Conservation (phyloP, 176 grass and related monocot genomes). For the Typha latifolia region DNA sequence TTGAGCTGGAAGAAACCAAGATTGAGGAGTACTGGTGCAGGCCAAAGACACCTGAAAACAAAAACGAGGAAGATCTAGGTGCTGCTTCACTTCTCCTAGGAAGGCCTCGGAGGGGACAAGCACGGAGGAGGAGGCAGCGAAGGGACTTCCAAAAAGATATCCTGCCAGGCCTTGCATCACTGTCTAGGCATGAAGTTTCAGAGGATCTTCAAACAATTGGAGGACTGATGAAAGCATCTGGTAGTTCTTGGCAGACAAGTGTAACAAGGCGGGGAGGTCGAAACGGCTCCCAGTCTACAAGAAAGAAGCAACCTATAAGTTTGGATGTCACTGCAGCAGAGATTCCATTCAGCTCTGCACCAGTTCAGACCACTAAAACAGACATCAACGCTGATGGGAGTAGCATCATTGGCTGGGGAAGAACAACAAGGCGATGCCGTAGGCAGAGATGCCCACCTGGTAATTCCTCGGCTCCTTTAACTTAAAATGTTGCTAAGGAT, state of each 20-base stretch:
- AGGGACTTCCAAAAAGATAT: conserved; percentile 56
- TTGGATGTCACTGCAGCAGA: conserved; percentile 18
- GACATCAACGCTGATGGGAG: conserved; percentile 21
- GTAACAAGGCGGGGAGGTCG: conserved; percentile 23
- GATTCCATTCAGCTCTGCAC: neutral
- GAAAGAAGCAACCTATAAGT: conserved; percentile 22
- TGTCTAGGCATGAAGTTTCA: conserved; percentile 42
- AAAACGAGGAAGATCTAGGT: conserved; percentile 15
- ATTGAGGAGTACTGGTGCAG: conserved; percentile 5
- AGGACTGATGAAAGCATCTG: conserved; percentile 18
- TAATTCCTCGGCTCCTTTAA: conserved; percentile 31
- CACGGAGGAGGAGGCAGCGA: conserved; percentile 26
- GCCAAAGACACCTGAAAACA: conserved; percentile 1
- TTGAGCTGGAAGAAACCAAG: conserved; percentile 35
- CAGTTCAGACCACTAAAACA: conserved; percentile 17
- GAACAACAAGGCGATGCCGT: conserved; percentile 60
- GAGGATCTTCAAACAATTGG: conserved; percentile 54
- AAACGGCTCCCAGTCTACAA: conserved; percentile 18
- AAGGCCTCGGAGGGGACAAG: conserved; percentile 40
- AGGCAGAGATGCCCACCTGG: conserved; percentile 36
- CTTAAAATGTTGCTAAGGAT: conserved; percentile 4
- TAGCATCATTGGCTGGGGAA: conserved; percentile 50
- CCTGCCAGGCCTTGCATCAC: conserved; percentile 29
- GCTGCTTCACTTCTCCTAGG: conserved; percentile 16
- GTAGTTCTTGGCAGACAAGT: conserved; percentile 2